Evolutionary conservation across 2,329 filamentous ascomycete genomes (phyloP).

Genomic region (Aspergillus fumigatus): DNA sequence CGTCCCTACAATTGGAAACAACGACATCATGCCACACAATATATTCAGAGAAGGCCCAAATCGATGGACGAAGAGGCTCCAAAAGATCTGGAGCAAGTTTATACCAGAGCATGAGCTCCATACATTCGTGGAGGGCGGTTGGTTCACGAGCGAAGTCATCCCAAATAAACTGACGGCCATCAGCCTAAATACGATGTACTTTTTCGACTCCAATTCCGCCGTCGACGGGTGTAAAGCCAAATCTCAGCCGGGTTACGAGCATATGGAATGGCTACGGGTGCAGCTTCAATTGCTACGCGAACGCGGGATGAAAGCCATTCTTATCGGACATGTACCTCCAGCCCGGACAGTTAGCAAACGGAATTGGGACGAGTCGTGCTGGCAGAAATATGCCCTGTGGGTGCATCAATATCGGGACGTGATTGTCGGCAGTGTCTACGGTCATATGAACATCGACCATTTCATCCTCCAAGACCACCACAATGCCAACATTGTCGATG

Average conservation of each 20-base stretch:
- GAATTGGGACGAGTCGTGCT: conserved; percentile 94
- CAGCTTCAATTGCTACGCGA: conserved; percentile 79
- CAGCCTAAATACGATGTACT: conserved; percentile 94
- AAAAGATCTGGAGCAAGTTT: conserved; percentile 75
- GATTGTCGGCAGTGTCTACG: conserved; percentile 72
- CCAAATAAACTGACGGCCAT: conserved; percentile 81
- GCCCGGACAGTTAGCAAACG: conserved; percentile 79
- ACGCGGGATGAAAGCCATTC: conserved; percentile 85
- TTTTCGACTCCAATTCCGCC: conserved; percentile 89
- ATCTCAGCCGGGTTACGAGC: conserved; percentile 83
- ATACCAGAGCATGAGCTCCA: conserved; percentile 91
- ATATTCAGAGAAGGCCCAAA: conserved; percentile 85
- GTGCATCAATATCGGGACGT: conserved; percentile 86
- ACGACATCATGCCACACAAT: conserved; percentile 96
- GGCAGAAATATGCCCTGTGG: conserved; percentile 96
- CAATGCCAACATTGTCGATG: conserved; percentile 60
- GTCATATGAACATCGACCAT: conserved; percentile 98
- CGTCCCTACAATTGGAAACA: conserved; percentile 90
- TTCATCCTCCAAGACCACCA: conserved; percentile 87
- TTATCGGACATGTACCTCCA: conserved; percentile 91
- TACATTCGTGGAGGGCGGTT: conserved; percentile 85
- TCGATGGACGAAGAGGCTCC: conserved; percentile 72
- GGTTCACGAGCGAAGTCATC: conserved; percentile 91
- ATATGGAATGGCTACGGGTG: conserved; percentile 92
- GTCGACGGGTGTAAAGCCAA: conserved; percentile 80